Evolutionary conservation across 129 eudicot species (phyloP), one percentile per base, ranked within the genome.

Genomic region (Flaveria brownii): DNA sequence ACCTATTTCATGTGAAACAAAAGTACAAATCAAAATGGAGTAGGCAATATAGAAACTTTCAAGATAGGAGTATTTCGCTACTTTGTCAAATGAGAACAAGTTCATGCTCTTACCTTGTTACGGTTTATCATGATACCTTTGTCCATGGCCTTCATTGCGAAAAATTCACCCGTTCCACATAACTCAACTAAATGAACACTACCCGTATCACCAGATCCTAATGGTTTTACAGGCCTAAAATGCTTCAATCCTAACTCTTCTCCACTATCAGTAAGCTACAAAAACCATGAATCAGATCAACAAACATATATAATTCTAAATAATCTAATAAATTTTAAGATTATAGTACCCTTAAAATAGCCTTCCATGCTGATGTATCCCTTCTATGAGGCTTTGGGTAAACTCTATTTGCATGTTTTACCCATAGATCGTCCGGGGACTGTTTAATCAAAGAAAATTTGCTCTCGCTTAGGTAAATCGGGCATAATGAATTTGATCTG

Each of bases 111-210:
- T 82, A 88, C 99, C 96, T 95, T 95, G 88, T 95, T 95, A 57
- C 97, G 87, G 47, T 95, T 95, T 42, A 95, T 92, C 99, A 95
- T 95, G 26, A 89, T 78, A 72, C 88, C 79, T 85, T 95, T 95
- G 75, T 95, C 99, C 99, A 95, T 95, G 57, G 99, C 97, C 84
- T 91, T 95, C 99, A 95, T 95, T 10, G 99, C 99, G 75, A 91
- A 95, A n/a, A 50, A 56, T 49, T 91, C 91, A 3, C 90, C 96
- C 3, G 96, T 89, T 73, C 91, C 97, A 64, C 87, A 73, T 76
- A 95, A 84, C 80, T 95, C 97, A 28, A 95, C 99, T 78, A 95
- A 78, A 86, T 95, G 99, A 85, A 95, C 99, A 86, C 97, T 95
- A 62, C 99, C 97, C 5, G 99, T 95, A 65, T 95, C 99, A 13